phyloP scores from a whole-genome alignment of 805 yeast species.

The Candida yuanshanica region DNA sequence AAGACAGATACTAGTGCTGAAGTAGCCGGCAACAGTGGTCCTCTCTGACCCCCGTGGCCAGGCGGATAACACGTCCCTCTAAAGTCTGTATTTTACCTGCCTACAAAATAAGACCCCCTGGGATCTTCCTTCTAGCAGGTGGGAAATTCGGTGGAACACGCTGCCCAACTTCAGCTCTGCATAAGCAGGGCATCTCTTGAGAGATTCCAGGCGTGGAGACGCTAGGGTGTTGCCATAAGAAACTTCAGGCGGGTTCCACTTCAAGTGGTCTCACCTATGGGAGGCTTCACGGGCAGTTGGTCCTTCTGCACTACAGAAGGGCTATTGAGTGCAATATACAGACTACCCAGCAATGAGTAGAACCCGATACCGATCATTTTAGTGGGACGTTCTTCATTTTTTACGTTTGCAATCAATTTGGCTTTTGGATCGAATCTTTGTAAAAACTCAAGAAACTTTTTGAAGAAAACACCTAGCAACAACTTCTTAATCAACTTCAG shows the following conservation, averaged over 20 bases:
- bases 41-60: constrained; percentile 18
- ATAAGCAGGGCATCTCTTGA: constrained; percentile 36
- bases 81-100: constrained; percentile 28
- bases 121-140: constrained; percentile 27
- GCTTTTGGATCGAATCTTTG: background rate
- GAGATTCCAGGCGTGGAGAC: constrained; percentile 52
- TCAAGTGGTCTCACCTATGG: constrained; percentile 30
- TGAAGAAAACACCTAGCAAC: no score
- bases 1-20: background rate
- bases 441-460: background rate
- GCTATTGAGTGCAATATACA: constrained; percentile 60
- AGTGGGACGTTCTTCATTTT: constrained; percentile 32
- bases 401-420: background rate
- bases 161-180: constrained; percentile 31
- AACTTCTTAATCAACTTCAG: no score
- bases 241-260: constrained; percentile 22
- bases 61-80: constrained; percentile 16
- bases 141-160: constrained; percentile 64
- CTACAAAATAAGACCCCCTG: constrained; percentile 11
- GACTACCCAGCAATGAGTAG: constrained; percentile 29
- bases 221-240: constrained; percentile 55
- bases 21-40: background rate
- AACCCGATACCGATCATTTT: constrained; percentile 64
- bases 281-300: constrained; percentile 57
- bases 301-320: constrained; percentile 25